Percentiles rank a stretch among this genome's conserved stretches.
phyloP scores from a whole-genome alignment of 768 basidiomycete species.

The Mycena capillaripes region DNA sequence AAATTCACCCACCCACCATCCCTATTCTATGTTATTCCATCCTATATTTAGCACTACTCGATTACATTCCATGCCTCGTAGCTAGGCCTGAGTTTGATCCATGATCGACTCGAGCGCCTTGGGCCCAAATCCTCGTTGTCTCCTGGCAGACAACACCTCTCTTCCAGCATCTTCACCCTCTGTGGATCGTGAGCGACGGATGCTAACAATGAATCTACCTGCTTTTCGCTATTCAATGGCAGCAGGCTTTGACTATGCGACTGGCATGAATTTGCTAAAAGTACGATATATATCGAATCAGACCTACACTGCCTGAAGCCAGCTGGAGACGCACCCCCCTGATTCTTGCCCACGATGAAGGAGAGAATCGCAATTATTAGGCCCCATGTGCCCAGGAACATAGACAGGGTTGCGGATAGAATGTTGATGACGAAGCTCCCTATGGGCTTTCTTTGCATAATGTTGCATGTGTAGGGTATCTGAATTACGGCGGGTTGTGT shows the following conservation, averaged over 20 bases:
- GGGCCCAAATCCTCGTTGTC: neutral
- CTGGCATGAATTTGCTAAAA: conserved; percentile 3
- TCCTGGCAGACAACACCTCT: neutral
- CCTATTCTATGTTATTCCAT: too few species aligned
- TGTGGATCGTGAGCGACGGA: neutral
- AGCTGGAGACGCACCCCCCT: neutral
- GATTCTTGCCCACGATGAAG: neutral
- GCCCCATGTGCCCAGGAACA: conserved; percentile 32
- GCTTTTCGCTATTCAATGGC: conserved; percentile 8
- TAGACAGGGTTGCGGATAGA: conserved; percentile 27
- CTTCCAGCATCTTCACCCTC: neutral
- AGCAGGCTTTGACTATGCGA: conserved; percentile 4
- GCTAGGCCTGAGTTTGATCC: conserved; percentile 2
- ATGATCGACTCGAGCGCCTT: neutral
- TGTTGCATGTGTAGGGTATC: conserved; percentile 30
- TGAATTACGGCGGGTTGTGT: conserved; percentile 21
- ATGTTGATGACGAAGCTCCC: conserved; percentile 27
- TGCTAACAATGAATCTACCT: conserved; percentile 3
- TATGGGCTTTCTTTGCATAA: conserved; percentile 23
- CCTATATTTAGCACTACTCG: neutral
- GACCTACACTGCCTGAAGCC: conserved; percentile 5
- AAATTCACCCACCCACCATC: too few species aligned
- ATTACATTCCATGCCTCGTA: neutral
- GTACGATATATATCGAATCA: neutral
- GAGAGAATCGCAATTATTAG: neutral